Percentiles rank a stretch among this genome's conserved stretches.
phyloP scores from a whole-genome alignment of 2,329 filamentous ascomycete species.

The Sporothrix protearum region DNA sequence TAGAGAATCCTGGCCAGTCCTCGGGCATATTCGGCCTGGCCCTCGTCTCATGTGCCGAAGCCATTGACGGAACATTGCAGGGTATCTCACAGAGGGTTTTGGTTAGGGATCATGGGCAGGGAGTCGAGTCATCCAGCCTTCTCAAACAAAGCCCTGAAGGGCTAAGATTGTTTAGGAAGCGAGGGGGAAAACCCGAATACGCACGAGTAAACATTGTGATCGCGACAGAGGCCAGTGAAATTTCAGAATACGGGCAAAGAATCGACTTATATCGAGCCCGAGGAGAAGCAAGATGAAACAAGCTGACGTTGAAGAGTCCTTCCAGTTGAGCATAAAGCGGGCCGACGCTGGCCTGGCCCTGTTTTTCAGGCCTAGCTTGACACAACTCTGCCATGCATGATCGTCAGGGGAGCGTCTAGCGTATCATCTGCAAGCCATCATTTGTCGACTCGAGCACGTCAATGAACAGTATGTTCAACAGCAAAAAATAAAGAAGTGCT shows the following conservation, averaged over 20 bases:
- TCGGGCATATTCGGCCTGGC: neutral
- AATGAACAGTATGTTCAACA: neutral
- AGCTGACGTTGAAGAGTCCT: neutral
- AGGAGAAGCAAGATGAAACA: neutral
- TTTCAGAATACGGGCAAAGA: neutral
- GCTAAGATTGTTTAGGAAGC: neutral
- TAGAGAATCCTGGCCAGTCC: neutral
- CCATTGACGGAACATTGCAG: neutral
- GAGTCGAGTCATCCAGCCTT: slow-evolving; percentile 2
- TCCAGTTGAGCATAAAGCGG: neutral
- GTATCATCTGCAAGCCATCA: neutral
- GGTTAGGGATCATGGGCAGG: neutral
- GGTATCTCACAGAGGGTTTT: neutral
- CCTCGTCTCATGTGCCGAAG: slow-evolving; percentile 15
- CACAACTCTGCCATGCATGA: neutral
- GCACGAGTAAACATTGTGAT: neutral
- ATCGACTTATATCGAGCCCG: neutral
- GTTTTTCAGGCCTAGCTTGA: neutral
- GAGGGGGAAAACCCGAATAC: neutral
- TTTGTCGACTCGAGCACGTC: slow-evolving; percentile 3
- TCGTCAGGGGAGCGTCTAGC: neutral
- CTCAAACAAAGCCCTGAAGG: neutral
- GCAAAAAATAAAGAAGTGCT: neutral
- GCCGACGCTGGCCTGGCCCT: neutral
- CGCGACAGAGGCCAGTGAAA: neutral